Evolutionary conservation across 495 filamentous ascomycete genomes (phyloP).

Genomic region (Hamigera avellanea): DNA sequence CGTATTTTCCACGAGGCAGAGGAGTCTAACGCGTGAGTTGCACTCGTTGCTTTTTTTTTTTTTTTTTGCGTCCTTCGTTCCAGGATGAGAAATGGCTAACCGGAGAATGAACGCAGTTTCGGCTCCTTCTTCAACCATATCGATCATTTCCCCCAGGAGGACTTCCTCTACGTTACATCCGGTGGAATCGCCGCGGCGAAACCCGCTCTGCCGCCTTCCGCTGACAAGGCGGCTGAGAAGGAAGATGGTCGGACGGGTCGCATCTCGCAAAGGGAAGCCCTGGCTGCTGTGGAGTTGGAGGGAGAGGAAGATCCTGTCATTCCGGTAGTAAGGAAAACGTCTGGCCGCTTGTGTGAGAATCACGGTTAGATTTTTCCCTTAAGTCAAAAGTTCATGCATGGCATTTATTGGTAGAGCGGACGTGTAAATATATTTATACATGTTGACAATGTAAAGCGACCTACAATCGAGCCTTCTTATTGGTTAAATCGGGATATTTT

Average conservation of each 20-base stretch:
- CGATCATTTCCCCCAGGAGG: slow-evolving; percentile 59
- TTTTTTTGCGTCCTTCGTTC: neutral
- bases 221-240: neutral
- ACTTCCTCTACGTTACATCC: slow-evolving; percentile 68
- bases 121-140: slow-evolving; percentile 74
- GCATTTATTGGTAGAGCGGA: no score
- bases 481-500: no score
- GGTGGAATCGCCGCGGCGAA: slow-evolving; percentile 46
- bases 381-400: no score
- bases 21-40: slow-evolving; percentile 56
- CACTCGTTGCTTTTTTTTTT: neutral
- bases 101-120: slow-evolving; percentile 39
- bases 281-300: slow-evolving; percentile 22
- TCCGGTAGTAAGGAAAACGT: slow-evolving; percentile 9
- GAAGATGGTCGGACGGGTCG: slow-evolving; percentile 1
- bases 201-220: slow-evolving; percentile 4
- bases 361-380: no score
- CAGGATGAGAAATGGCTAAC: slow-evolving; percentile 3
- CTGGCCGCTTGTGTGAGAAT: no score
- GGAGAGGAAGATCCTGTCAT: slow-evolving; percentile 16
- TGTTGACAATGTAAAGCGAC: no score
- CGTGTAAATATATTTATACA: no score
- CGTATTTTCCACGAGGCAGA: slow-evolving; percentile 85
- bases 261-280: slow-evolving; percentile 16
- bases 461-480: no score